Base-by-base conservation (phyloP, 1,284 basidiomycete species). In the Tylopilus sp. region DNA sequence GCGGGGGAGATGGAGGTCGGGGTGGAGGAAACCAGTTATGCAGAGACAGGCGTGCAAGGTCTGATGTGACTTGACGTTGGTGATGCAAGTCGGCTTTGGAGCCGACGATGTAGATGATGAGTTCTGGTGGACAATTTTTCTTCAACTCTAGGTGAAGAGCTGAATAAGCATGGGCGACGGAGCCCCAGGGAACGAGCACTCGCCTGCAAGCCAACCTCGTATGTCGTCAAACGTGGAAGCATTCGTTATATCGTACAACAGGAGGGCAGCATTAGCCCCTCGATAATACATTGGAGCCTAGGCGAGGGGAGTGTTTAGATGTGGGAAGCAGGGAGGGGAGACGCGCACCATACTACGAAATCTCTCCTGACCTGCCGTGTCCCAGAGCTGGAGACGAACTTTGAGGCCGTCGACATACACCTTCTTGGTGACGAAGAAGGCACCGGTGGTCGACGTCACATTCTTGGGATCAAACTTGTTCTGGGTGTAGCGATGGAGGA, bases 211-310 rank as follows among this genome's bases (percentile, higher is more conserved):
- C 95, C 96, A 98, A 48, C 90, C 89, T 57, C 88, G 83, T 57
- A 98, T 85, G 71, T 97, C 95, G 56, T 92, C 83, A 75, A 98
- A 96, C 44, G 90, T 92, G 53, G 88, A 78, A 61, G 83, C 79
- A 73, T 92, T 92, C 64, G 97, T 99, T 63, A 99, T 94, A 79
- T 99, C 96, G 76, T 99, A 99, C 63, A 98, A 85, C 57, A 98
- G 82, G 49, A 99, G 85, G 25, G 97, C 96, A 53, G 96, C 96
- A 66, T 96, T 93, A 58, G 95, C 94, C 67, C 95, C 96, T 70
- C 97, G 88, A 81, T 98, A 98, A 80, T 99, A 99, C 91, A 99
- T 97, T 54, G 95, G 95, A 62, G 94, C 94, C 92, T 92, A 66
- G 22, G 48, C 20, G 52, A 57, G 37, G 43, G 55, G 52, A 36